Conservation (phyloP, 129 eudicot species). For the Gnaphalium uliginosum region DNA sequence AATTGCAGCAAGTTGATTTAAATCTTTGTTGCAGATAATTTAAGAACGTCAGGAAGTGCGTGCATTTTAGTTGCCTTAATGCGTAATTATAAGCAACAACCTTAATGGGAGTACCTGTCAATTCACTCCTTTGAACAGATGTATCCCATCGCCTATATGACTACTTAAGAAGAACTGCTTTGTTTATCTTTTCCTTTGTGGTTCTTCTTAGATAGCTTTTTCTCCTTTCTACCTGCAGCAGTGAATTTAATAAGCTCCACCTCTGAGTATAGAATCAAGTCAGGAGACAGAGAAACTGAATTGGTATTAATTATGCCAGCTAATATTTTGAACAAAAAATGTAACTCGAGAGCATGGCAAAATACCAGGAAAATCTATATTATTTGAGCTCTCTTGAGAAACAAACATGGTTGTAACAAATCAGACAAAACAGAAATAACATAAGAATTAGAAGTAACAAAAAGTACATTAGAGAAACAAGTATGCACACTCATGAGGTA, state of each 20-base stretch:
- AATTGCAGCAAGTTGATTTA: too few species aligned
- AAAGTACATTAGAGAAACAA: not conserved
- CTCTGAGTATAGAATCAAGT: not conserved
- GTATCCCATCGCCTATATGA: too few species aligned
- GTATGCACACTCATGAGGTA: not conserved
- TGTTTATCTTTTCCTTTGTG: not conserved
- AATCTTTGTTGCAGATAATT: too few species aligned
- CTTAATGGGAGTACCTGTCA: too few species aligned
- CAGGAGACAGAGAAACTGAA: not conserved
- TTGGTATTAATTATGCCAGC: not conserved
- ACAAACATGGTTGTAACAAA: not conserved
- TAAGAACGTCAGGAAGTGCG: too few species aligned
- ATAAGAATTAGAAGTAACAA: conserved; percentile 13
- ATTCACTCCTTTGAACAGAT: too few species aligned
- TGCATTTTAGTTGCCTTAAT: too few species aligned
- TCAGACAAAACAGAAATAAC: not conserved
- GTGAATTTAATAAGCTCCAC: conserved; percentile 3
- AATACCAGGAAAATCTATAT: not conserved
- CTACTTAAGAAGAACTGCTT: not conserved
- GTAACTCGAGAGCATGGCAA: not conserved
- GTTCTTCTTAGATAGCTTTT: conserved; percentile 34
- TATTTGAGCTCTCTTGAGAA: not conserved
- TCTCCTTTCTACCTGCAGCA: conserved; percentile 52
- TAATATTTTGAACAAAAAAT: not conserved
- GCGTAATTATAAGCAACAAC: too few species aligned